Percentiles rank a stretch among this genome's conserved stretches.
These are phyloP conservation scores for Dissophora ornata DNA, from an alignment of 192 early-diverging fungal genomes.

Conservation along the genomic window DNA sequence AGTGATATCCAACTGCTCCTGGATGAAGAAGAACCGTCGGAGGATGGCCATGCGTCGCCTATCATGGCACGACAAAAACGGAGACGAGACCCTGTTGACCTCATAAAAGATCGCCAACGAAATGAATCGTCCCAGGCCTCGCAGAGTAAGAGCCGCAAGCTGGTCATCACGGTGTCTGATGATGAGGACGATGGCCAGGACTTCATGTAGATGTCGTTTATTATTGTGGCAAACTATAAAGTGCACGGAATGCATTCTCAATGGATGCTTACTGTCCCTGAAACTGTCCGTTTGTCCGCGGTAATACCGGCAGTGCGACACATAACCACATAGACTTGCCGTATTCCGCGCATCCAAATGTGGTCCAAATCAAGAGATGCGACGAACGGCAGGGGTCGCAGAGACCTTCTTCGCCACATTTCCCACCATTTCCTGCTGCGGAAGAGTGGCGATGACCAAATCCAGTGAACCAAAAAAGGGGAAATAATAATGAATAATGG, in stretches of 20 bases:
- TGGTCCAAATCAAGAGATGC: background rate
- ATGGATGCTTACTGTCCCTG: too few species aligned
- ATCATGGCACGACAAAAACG: background rate
- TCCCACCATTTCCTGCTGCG: constrained; percentile 1
- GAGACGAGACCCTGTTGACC: background rate
- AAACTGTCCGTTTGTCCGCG: background rate
- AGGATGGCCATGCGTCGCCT: background rate
- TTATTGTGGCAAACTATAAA: background rate
- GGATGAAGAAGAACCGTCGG: background rate
- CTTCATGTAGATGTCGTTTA: background rate
- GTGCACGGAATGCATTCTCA: constrained; percentile 10
- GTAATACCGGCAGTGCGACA: background rate
- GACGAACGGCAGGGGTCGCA: background rate
- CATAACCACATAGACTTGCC: too few species aligned
- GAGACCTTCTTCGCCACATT: background rate
- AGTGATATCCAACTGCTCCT: constrained; percentile 13
- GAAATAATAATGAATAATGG: too few species aligned
- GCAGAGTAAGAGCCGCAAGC: constrained; percentile 22
- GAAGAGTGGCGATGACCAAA: background rate
- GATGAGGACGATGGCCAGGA: constrained; percentile 4
- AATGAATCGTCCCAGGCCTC: too few species aligned
- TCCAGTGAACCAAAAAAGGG: too few species aligned
- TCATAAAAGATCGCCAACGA: too few species aligned
- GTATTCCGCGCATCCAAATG: background rate
- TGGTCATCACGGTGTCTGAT: constrained; percentile 22